Evolutionary conservation across 805 yeast species (phyloP), one percentile per base, ranked within the genome.

Genomic region (Myxozyma mucilagina): DNA sequence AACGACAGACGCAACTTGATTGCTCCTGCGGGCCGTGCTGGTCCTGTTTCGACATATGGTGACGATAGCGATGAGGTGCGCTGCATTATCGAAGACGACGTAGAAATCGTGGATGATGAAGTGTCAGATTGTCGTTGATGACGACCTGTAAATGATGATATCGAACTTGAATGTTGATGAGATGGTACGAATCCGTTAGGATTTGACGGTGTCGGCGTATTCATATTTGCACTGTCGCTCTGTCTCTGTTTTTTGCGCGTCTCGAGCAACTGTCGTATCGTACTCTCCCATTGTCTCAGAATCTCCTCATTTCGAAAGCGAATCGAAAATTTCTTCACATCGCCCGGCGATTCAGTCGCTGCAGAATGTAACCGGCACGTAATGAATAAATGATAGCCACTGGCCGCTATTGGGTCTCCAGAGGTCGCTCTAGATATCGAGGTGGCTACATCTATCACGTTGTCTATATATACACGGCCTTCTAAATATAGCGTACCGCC

Each of bases 231-330:
- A n/a, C 13, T 18, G 1, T 34, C 42, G 31, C 42, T 9, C 35
- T 9, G 18, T 20, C 50, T 43, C n/a, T 41, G 56, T 9, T 39
- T 55, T 50, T 51, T 42, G 35, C 57, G 59, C 24, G 18, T 31
- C 44, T 38, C 50, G 20, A 73, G 67, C 63, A 74, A 61, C 34
- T 65, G 64, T 53, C 52, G 65, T 39, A 78, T 64, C 2, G 79
- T 70, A 38, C 69, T 38, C 50, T 75, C 90, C 98, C 98, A 94
- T 72, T 87, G 93, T 60, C 81, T 82, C 65, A 96, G 80, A 16
- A 80, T 79, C 72, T 94, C 98, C 69, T 92, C 97, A 54, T 87
- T 87, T 63, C 87, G 82, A 74, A 90, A 90, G 59, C 89, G 82
- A 71, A 94, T 80, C 16, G 90, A 83, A 68, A 94, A 91, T 18